Percentiles rank a stretch among this genome's conserved stretches.
phyloP scores from a whole-genome alignment of 768 basidiomycete genomes.

The Phaeotremella skinneri region DNA sequence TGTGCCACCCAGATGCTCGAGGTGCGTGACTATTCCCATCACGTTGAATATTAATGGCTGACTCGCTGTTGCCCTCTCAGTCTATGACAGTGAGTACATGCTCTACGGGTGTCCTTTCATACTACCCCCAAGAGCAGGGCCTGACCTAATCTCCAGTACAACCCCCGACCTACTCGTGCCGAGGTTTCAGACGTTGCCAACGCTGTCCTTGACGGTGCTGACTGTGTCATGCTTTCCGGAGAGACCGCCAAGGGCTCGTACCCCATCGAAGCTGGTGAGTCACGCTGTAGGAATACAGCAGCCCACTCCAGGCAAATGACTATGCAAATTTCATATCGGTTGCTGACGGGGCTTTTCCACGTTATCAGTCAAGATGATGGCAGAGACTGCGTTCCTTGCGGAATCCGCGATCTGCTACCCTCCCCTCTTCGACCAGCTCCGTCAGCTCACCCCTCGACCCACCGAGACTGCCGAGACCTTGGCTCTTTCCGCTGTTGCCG shows the following conservation, averaged over 20 bases:
- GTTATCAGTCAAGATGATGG: constrained; percentile 93
- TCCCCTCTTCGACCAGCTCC: constrained; percentile 86
- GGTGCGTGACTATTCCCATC: constrained; percentile 58
- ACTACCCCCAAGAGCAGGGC: not conserved
- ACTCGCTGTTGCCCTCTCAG: constrained; percentile 52
- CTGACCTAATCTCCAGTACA: constrained; percentile 62
- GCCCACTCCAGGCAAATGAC: constrained; percentile 5
- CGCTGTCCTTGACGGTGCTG: constrained; percentile 95
- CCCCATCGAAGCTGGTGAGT: constrained; percentile 86
- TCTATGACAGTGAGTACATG: constrained; percentile 77
- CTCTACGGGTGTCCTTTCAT: not conserved
- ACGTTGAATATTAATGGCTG: too few species aligned
- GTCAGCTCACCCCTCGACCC: constrained; percentile 73
- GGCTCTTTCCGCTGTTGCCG: constrained; percentile 91
- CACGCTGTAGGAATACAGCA: not conserved
- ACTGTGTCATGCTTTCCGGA: constrained; percentile 99
- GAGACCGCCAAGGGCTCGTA: constrained; percentile 98
- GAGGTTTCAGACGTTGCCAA: constrained; percentile 99
- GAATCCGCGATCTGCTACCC: constrained; percentile 95
- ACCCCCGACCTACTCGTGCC: constrained; percentile 96
- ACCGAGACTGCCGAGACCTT: constrained; percentile 95
- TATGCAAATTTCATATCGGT: not conserved
- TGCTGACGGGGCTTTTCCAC: constrained; percentile 8
- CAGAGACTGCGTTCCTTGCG: constrained; percentile 95
- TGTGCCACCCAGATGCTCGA: constrained; percentile 99